These are phyloP conservation scores for Colletotrichum sojae DNA, from an alignment of 2,329 filamentous ascomycete species.

Conservation along the genomic window DNA sequence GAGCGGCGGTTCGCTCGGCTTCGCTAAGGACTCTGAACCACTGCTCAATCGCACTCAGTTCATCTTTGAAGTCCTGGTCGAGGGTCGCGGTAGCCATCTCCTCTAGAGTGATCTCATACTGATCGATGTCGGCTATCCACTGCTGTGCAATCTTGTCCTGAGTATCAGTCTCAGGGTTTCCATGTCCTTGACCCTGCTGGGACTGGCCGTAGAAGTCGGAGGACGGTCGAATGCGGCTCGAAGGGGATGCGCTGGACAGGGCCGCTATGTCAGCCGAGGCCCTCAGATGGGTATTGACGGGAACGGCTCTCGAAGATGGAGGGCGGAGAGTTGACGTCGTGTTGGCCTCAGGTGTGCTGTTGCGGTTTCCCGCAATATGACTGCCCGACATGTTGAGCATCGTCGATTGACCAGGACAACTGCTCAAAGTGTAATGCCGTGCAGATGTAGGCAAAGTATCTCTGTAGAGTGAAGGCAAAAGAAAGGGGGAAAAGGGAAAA, in stretches of 20 bases:
- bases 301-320: constrained; percentile 82
- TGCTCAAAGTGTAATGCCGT: constrained; percentile 15
- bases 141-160: constrained; percentile 96
- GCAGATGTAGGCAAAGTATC: constrained; percentile 7
- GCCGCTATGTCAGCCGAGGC: constrained; percentile 96
- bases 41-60: constrained; percentile 98
- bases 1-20: constrained; percentile 92
- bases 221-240: constrained; percentile 89
- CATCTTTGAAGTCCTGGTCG: constrained; percentile 99
- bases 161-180: constrained; percentile 80
- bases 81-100: constrained; percentile 99
- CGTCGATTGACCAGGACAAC: constrained; percentile 39
- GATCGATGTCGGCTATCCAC: constrained; percentile 99
- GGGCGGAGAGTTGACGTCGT: constrained; percentile 87
- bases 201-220: constrained; percentile 93
- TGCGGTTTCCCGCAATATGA: constrained; percentile 85
- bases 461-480: constrained; percentile 14
- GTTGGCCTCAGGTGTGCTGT: constrained; percentile 95
- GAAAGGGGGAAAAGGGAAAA: constrained; percentile 35
- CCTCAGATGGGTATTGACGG: constrained; percentile 86
- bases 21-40: constrained; percentile 99
- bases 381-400: constrained; percentile 78
- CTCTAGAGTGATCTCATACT: constrained; percentile 98
- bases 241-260: constrained; percentile 76
- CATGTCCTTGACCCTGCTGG: constrained; percentile 77